Percentiles rank a stretch among this genome's conserved stretches.
Evolutionary conservation across 805 yeast species (phyloP).

Genomic region (Sugiyamaella lignohabitans): DNA sequence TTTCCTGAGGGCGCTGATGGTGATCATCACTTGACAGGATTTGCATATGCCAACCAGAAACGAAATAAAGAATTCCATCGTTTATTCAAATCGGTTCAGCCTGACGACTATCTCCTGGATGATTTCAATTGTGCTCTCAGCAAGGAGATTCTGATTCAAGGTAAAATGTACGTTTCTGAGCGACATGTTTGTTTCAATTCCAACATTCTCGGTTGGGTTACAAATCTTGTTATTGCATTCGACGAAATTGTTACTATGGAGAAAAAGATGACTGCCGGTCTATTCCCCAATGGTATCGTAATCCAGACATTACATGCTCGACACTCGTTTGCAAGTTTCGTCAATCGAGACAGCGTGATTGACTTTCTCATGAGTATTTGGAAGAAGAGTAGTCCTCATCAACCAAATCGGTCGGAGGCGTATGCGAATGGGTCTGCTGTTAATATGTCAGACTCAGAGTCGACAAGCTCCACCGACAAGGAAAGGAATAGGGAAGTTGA

Average conservation of each 20-base stretch:
- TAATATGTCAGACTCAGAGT: slow-evolving; percentile 16
- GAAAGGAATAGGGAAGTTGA: slow-evolving; percentile 19
- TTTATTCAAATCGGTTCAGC: slow-evolving; percentile 60
- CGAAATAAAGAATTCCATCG: slow-evolving; percentile 74
- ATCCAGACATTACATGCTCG: slow-evolving; percentile 57
- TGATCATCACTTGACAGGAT: slow-evolving; percentile 16
- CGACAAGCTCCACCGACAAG: slow-evolving; percentile 20
- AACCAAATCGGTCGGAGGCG: background rate
- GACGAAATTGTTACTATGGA: slow-evolving; percentile 69
- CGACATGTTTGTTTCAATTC: slow-evolving; percentile 79
- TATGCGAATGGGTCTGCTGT: background rate
- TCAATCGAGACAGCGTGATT: slow-evolving; percentile 71
- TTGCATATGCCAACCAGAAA: slow-evolving; percentile 28
- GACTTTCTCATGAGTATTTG: slow-evolving; percentile 65
- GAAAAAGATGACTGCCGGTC: slow-evolving; percentile 77
- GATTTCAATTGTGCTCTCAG: slow-evolving; percentile 89
- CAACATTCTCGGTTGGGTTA: slow-evolving; percentile 84
- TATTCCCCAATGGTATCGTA: slow-evolving; percentile 84
- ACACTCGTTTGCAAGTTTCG: slow-evolving; percentile 81
- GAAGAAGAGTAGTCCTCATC: slow-evolving; percentile 40
- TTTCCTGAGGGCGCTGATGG: background rate
- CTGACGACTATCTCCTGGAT: slow-evolving; percentile 67
- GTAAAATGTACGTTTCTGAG: slow-evolving; percentile 76
- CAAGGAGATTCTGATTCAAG: slow-evolving; percentile 80
- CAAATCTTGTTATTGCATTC: slow-evolving; percentile 65